Evolutionary conservation across 192 early-diverging fungal species (phyloP).

Genomic region (Podila epigama): DNA sequence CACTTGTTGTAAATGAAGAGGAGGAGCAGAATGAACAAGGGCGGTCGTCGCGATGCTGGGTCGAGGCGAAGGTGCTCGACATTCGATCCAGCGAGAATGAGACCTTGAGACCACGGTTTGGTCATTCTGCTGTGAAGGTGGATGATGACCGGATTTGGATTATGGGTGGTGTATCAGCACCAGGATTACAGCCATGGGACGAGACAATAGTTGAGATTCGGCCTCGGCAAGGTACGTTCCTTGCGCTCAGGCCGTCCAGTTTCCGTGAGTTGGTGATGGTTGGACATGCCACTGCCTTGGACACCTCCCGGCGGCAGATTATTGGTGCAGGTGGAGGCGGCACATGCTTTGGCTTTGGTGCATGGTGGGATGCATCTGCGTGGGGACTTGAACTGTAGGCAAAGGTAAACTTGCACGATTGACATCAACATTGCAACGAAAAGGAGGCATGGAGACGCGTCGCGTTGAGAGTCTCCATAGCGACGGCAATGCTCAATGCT

Average conservation of each 20-base stretch:
- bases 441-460: too few species aligned
- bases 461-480: too few species aligned
- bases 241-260: slow-evolving; percentile 10
- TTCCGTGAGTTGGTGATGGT: slow-evolving; percentile 45
- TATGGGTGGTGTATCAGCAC: slow-evolving; percentile 37
- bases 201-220: slow-evolving; percentile 42
- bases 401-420: too few species aligned
- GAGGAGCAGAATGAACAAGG: too few species aligned
- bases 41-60: slow-evolving; percentile 6
- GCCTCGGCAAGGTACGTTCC: slow-evolving; percentile 4
- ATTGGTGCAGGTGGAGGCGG: slow-evolving; percentile 44
- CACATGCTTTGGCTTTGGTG: slow-evolving; percentile 47
- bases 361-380: slow-evolving; percentile 29
- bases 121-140: slow-evolving; percentile 20
- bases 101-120: slow-evolving; percentile 26
- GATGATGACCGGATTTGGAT: slow-evolving; percentile 27
- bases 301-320: slow-evolving; percentile 14
- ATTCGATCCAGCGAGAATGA: slow-evolving; percentile 3
- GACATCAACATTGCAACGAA: too few species aligned
- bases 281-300: slow-evolving; percentile 29
- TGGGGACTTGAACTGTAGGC: too few species aligned
- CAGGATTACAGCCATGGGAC: slow-evolving; percentile 30
- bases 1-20: background rate
- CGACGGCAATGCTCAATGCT: too few species aligned
- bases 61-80: slow-evolving; percentile 2